These are phyloP conservation scores for Penicillium sp. DNA, from an alignment of 2,329 filamentous ascomycete genomes.

Conservation along the genomic window DNA sequence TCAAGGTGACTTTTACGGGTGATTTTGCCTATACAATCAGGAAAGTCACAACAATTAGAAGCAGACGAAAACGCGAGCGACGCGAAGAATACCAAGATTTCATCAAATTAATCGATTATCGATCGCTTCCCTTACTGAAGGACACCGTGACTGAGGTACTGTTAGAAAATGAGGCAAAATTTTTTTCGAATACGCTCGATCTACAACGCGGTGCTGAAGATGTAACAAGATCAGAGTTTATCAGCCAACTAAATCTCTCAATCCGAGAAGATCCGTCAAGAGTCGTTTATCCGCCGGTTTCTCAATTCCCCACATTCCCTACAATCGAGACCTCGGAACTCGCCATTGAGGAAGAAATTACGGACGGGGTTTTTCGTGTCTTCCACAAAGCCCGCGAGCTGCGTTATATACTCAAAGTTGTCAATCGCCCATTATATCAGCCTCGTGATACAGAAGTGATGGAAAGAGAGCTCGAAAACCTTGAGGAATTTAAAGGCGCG, in stretches of 20 bases:
- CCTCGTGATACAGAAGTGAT: slow-evolving; percentile 17
- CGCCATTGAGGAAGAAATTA: slow-evolving; percentile 11
- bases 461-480: slow-evolving; percentile 20
- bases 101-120: too few relatives aligned
- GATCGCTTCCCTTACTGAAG: too few relatives aligned
- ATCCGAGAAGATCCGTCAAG: slow-evolving; percentile 14
- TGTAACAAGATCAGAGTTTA: too few relatives aligned
- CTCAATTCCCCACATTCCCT: slow-evolving; percentile 15
- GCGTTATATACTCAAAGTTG: slow-evolving; percentile 17
- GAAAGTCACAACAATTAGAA: too few relatives aligned
- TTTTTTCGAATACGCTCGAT: too few relatives aligned
- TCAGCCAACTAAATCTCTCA: too few relatives aligned
- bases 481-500: slow-evolving; percentile 16
- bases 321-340: slow-evolving; percentile 12
- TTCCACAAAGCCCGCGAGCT: background rate
- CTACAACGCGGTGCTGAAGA: too few relatives aligned
- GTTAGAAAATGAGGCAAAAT: too few relatives aligned
- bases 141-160: too few relatives aligned
- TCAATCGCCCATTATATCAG: slow-evolving; percentile 17
- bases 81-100: too few relatives aligned
- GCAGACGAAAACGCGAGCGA: too few relatives aligned
- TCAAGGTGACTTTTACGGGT: background rate
- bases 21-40: too few relatives aligned
- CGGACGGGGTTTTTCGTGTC: slow-evolving; percentile 17
- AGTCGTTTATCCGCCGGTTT: slow-evolving; percentile 11